These are phyloP conservation scores for Ensete ventricosum DNA, from an alignment of 176 grass and related monocot species.

Conservation along the genomic window DNA sequence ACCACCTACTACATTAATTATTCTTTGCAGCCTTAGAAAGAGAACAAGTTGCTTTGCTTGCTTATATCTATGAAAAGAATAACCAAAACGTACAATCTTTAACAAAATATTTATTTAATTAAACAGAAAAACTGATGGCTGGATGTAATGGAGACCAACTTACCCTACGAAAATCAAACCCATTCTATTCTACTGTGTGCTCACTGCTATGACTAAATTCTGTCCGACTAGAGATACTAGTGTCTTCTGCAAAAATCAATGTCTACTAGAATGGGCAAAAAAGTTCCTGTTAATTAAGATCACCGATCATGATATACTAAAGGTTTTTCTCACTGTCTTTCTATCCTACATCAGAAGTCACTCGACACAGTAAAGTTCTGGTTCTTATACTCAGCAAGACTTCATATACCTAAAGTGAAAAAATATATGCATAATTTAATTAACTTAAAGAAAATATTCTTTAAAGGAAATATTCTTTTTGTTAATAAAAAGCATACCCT, in stretches of 20 bases:
- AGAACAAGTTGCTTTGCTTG: neutral
- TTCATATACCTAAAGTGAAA: neutral
- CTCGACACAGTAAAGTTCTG: neutral
- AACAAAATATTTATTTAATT: neutral
- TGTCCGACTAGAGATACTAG: no score
- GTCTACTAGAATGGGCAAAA: neutral
- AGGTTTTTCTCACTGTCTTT: neutral
- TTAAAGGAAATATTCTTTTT: neutral
- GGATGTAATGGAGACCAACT: neutral
- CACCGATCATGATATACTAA: neutral
- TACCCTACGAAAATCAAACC: neutral
- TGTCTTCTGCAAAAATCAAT: neutral
- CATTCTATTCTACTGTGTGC: neutral
- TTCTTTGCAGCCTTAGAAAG: neutral
- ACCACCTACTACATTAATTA: neutral
- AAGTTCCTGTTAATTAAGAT: neutral
- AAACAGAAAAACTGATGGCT: neutral
- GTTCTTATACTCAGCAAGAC: neutral
- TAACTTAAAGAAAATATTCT: neutral
- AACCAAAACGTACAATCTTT: neutral
- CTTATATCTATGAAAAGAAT: neutral
- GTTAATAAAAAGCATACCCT: slow-evolving; percentile 45
- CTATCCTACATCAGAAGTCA: neutral
- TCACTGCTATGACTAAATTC: neutral
- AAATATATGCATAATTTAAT: neutral